A percentile compares a stretch with the other conserved stretches of the same genome.
phyloP scores from a whole-genome alignment of 306 rosid species.

The Acacia crassicarpa region DNA sequence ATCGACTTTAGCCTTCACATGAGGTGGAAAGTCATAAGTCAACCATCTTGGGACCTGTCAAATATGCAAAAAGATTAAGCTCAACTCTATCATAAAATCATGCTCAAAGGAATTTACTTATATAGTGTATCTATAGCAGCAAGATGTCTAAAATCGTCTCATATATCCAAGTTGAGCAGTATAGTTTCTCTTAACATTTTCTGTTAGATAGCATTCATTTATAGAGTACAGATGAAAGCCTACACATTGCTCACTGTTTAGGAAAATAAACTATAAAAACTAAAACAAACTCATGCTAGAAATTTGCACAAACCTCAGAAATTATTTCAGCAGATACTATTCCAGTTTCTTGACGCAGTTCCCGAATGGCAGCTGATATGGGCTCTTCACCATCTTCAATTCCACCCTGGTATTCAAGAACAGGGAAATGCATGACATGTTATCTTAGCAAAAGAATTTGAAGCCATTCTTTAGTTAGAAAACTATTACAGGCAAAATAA shows the following conservation, averaged over 20 bases:
- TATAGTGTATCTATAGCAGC: slow-evolving; percentile 11
- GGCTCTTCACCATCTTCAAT: slow-evolving; percentile 97
- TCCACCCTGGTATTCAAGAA: slow-evolving; percentile 63
- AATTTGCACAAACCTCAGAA: slow-evolving; percentile 59
- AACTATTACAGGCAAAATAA: background rate
- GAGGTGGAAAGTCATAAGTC: slow-evolving; percentile 92
- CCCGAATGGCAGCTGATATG: slow-evolving; percentile 82
- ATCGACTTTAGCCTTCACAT: slow-evolving; percentile 92
- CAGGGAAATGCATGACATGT: background rate
- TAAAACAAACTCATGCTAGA: slow-evolving; percentile 3
- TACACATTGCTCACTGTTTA: background rate
- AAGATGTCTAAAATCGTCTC: slow-evolving; percentile 19
- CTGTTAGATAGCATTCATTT: background rate
- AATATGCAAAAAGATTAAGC: slow-evolving; percentile 15
- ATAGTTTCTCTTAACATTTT: slow-evolving; percentile 8
- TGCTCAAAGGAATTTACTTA: background rate
- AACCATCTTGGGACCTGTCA: slow-evolving; percentile 88
- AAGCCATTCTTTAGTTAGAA: background rate
- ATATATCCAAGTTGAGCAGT: background rate
- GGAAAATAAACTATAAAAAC: background rate
- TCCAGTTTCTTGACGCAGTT: slow-evolving; percentile 91
- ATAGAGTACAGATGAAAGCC: background rate
- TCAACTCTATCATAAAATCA: background rate
- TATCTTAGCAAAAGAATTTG: slow-evolving; percentile 20
- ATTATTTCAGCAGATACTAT: slow-evolving; percentile 77